phyloP scores from a whole-genome alignment of 2,329 filamentous ascomycete species.

The Alternaria sp. region DNA sequence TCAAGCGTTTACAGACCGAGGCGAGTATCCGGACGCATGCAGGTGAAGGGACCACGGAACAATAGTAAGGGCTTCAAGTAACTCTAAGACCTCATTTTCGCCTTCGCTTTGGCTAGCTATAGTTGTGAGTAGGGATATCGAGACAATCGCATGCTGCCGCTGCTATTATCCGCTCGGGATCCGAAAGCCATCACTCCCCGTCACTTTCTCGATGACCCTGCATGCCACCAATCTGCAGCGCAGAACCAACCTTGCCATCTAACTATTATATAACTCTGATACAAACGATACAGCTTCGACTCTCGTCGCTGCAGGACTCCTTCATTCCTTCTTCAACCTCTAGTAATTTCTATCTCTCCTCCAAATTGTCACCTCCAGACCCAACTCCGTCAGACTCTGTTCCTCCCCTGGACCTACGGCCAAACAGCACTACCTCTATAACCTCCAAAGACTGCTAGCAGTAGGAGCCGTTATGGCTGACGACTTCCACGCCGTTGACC shows the following conservation, averaged over 20 bases:
- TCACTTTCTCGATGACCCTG: slow-evolving; percentile 10
- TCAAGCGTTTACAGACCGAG: slow-evolving; percentile 2
- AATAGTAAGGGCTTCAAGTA: slow-evolving; percentile 26
- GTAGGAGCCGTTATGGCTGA: slow-evolving; percentile 16
- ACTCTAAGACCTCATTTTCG: slow-evolving; percentile 5
- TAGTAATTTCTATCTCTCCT: background rate
- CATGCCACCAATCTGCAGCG: background rate
- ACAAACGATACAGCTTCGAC: background rate
- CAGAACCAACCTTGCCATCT: background rate
- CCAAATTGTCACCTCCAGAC: background rate
- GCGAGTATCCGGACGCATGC: slow-evolving; percentile 1
- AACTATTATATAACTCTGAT: slow-evolving; percentile 7
- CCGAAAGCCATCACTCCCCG: slow-evolving; percentile 10
- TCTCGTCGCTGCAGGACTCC: background rate
- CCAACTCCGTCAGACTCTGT: background rate
- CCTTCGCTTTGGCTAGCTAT: background rate
- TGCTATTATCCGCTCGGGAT: slow-evolving; percentile 16
- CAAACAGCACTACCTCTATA: background rate
- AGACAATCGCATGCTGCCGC: slow-evolving; percentile 4
- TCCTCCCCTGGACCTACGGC: background rate
- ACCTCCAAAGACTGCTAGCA: background rate
- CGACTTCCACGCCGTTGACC: background rate
- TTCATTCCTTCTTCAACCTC: slow-evolving; percentile 8
- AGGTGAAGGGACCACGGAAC: slow-evolving; percentile 22
- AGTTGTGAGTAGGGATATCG: slow-evolving; percentile 12